These are phyloP conservation scores for Botryotinia narcissicola DNA, from an alignment of 2,329 filamentous ascomycete genomes.

Conservation along the genomic window DNA sequence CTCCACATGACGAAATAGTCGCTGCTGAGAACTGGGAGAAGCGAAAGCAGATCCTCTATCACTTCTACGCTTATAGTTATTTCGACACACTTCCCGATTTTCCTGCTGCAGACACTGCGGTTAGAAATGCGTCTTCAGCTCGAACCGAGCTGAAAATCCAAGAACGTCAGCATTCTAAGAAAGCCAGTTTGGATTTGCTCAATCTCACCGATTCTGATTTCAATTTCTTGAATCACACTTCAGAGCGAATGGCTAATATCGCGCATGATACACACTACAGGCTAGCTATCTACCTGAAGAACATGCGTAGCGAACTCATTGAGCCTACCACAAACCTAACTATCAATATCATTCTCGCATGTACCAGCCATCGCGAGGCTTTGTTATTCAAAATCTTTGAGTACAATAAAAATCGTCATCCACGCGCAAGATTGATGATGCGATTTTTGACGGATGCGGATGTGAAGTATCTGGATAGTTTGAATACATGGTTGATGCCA, in stretches of 20 bases:
- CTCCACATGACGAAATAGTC: background rate
- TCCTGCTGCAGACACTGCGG: background rate
- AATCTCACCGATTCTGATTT: background rate
- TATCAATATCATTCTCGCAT: background rate
- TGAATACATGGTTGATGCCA: background rate
- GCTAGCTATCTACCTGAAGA: background rate
- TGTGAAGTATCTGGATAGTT: background rate
- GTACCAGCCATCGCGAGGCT: background rate
- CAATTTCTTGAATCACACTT: background rate
- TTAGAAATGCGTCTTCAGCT: background rate
- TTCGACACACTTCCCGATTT: background rate
- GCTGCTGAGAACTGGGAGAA: background rate
- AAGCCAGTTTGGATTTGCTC: background rate
- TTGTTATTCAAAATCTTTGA: background rate
- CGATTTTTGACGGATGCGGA: background rate
- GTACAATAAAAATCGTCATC: background rate
- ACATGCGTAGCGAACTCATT: background rate
- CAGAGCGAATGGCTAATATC: background rate
- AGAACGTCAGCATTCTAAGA: background rate
- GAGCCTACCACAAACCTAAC: background rate
- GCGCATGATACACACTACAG: background rate
- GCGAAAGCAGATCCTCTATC: conserved; percentile 2
- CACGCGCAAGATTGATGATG: background rate
- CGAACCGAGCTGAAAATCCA: background rate
- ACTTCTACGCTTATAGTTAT: conserved; percentile 2